Evolutionary conservation across 2,329 filamentous ascomycete species (phyloP), one percentile per base, ranked within the genome.

Genomic region (Xylariomycetidae sp.): DNA sequence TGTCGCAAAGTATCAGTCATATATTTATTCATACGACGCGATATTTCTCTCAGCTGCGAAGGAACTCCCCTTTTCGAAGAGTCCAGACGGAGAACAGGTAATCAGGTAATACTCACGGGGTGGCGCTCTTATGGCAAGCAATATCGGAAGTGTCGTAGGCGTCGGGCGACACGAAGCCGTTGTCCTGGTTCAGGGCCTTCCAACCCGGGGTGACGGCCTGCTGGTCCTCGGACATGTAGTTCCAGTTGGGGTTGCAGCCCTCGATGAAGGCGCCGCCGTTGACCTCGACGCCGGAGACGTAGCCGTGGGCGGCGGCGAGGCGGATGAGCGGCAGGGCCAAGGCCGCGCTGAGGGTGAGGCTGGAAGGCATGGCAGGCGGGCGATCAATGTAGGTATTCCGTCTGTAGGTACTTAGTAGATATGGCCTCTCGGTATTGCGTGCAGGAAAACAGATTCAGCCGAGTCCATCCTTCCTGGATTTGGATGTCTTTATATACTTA

Each of bases 111-210:
- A n/a, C n/a, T n/a, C n/a, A n/a, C n/a, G 63, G 54, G 4, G 42
- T 53, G 6, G 58, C 60, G 19, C 50, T 57, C 39, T 52, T 61
- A 57, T 70, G 65, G 46, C 68, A 72, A 47, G 60, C 63, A 37
- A 72, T 68, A 32, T 69, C 65, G 18, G 53, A 20, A 9, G 53
- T 54, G 20, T 42, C 45, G 37, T 64, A 67, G 34, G 46, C 53
- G 33, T 59, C 51, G 18, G 61, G 60, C 19, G 57, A 64, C 16
- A 74, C 65, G 47, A 70, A 72, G 38, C 72, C 70, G 48, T 70
- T 69, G 43, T 68, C 67, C 32, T 62, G 62, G 41, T 65, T 59
- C 25, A 56, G 43, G 10, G 59, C 58, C 25, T 53, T 50, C 65
- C 65, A 69, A 24, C 63, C 66, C 25, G 52, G 44, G 14, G 43